phyloP scores from a whole-genome alignment of 768 basidiomycete genomes.

The Suillus ampliporus region DNA sequence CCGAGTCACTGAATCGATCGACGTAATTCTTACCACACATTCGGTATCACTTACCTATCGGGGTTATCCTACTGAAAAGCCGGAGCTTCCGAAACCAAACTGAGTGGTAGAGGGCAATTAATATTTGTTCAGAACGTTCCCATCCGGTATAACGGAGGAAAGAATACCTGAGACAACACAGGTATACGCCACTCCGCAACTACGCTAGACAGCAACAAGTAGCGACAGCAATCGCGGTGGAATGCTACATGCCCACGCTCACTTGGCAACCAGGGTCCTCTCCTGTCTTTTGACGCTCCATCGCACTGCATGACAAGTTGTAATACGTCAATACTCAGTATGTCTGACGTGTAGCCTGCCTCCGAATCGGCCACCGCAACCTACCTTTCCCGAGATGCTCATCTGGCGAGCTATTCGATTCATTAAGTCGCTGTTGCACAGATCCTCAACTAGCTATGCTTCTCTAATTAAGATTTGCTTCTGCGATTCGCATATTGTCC shows the following conservation, averaged over 20 bases:
- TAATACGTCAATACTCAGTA: neutral
- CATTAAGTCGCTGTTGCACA: neutral
- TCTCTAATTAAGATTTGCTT: neutral
- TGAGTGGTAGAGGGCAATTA: too few relatives aligned
- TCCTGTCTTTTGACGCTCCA: too few relatives aligned
- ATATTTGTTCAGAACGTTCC: too few relatives aligned
- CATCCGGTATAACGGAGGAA: too few relatives aligned
- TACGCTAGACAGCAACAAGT: too few relatives aligned
- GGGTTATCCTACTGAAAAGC: neutral
- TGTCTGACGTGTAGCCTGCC: neutral
- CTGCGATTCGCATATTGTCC: conserved; percentile 4
- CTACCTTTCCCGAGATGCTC: neutral
- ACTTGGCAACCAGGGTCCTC: conserved; percentile 5
- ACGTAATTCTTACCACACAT: conserved; percentile 8
- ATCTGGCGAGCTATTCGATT: neutral
- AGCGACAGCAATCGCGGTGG: too few relatives aligned
- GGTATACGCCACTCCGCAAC: too few relatives aligned
- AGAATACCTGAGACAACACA: too few relatives aligned
- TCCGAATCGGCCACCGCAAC: neutral
- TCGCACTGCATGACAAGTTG: neutral
- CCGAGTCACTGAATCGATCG: neutral
- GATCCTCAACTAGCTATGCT: neutral
- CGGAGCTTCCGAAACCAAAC: too few relatives aligned
- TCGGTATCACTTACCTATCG: neutral
- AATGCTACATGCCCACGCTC: too few relatives aligned